Percentiles rank a stretch among this genome's conserved stretches.
Conservation (phyloP, 2,329 filamentous ascomycete species). For the Fusarium humuli region DNA sequence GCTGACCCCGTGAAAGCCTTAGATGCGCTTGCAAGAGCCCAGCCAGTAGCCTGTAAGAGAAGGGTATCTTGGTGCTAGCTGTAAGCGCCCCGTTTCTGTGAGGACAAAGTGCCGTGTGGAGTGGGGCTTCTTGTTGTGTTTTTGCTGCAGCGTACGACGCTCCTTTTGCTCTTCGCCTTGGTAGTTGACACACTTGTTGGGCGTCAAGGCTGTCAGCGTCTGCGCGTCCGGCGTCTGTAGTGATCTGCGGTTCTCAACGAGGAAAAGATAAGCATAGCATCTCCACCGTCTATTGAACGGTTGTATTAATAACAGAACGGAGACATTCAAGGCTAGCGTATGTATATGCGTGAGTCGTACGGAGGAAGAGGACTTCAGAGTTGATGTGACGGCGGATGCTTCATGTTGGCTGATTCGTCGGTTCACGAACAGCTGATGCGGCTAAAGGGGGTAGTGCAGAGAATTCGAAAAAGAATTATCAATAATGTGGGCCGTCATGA, state of each 20-base stretch:
- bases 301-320: constrained; percentile 19
- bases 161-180: constrained; percentile 25
- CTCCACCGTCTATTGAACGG: constrained; percentile 17
- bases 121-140: constrained; percentile 22
- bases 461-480: constrained; percentile 18
- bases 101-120: constrained; percentile 27
- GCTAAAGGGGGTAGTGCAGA: constrained; percentile 34
- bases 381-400: constrained; percentile 11
- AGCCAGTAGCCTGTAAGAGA: constrained; percentile 25
- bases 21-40: constrained; percentile 12
- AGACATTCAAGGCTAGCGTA: constrained; percentile 22
- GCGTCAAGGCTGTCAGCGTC: constrained; percentile 34
- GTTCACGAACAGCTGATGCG: constrained; percentile 11
- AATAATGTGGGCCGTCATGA: constrained; percentile 28
- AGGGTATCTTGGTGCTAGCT: constrained; percentile 5
- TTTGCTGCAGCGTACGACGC: constrained; percentile 28
- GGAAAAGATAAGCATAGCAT: constrained; percentile 23
- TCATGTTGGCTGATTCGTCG: constrained; percentile 17
- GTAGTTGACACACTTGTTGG: constrained; percentile 8
- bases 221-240: constrained; percentile 35
- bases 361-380: background rate
- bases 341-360: constrained; percentile 26
- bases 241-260: background rate
- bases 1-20: constrained; percentile 34
- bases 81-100: constrained; percentile 31